These are phyloP conservation scores for Solioccasus polychromus DNA, from an alignment of 768 basidiomycete genomes.

Conservation along the genomic window DNA sequence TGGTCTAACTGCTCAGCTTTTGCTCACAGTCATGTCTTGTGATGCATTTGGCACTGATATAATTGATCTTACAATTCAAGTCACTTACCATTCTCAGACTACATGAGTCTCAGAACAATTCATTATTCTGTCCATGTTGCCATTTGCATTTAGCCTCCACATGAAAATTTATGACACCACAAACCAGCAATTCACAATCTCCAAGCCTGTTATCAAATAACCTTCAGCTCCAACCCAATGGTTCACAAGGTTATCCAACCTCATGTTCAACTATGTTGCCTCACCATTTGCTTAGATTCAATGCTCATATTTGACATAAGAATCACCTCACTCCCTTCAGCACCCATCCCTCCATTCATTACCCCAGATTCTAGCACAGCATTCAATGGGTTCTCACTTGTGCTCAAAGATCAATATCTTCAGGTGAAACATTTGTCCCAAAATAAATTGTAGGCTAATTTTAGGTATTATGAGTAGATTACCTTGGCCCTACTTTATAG, in stretches of 20 bases:
- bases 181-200: constrained; percentile 63
- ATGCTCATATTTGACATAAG: constrained; percentile 69
- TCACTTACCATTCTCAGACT: constrained; percentile 59
- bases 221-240: constrained; percentile 35
- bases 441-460: background rate
- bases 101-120: constrained; percentile 37
- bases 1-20: constrained; percentile 55
- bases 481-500: constrained; percentile 60
- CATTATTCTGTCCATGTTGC: background rate
- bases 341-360: constrained; percentile 53
- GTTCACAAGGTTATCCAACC: constrained; percentile 46
- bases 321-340: constrained; percentile 51
- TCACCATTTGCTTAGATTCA: constrained; percentile 60
- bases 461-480: constrained; percentile 37
- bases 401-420: constrained; percentile 80
- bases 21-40: constrained; percentile 54
- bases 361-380: constrained; percentile 47
- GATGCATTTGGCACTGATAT: constrained; percentile 66
- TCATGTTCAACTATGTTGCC: constrained; percentile 62
- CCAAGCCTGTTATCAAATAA: constrained; percentile 44
- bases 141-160: constrained; percentile 45
- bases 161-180: constrained; percentile 62
- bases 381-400: constrained; percentile 61
- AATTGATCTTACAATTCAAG: constrained; percentile 55
- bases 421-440: constrained; percentile 41